Percentiles rank a stretch among this genome's conserved stretches.
These are phyloP conservation scores for Cornus kousa DNA, from an alignment of 148 eudicot genomes.

Conservation along the genomic window DNA sequence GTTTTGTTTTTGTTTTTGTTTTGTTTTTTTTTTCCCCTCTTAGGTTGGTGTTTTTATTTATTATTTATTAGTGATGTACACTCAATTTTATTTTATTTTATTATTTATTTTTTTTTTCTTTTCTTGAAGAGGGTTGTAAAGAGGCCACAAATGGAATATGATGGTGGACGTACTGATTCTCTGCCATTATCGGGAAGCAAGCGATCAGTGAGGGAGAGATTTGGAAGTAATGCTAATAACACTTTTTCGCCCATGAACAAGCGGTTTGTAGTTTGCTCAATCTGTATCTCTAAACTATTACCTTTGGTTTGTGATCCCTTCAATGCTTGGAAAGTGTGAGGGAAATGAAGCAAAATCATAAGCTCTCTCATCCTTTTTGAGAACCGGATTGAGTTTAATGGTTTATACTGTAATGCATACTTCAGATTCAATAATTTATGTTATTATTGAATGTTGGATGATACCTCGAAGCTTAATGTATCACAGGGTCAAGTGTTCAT, in stretches of 20 bases:
- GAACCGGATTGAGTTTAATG: neutral
- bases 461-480: neutral
- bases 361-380: neutral
- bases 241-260: neutral
- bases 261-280: constrained; percentile 8
- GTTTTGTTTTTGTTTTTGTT: too few species aligned
- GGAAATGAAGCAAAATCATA: neutral
- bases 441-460: neutral
- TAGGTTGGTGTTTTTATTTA: too few species aligned
- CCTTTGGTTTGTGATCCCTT: neutral
- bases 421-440: neutral
- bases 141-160: constrained; percentile 13
- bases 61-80: too few species aligned
- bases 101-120: neutral
- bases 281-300: constrained; percentile 3
- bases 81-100: too few species aligned
- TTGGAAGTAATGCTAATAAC: constrained; percentile 6
- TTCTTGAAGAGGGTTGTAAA: constrained; percentile 27
- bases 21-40: too few species aligned
- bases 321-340: neutral
- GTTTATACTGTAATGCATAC: neutral
- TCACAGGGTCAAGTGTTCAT: neutral
- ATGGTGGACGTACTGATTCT: neutral
- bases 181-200: constrained; percentile 11
- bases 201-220: constrained; percentile 4